phyloP scores from a whole-genome alignment of 768 basidiomycete genomes.

The Russula sp. region DNA sequence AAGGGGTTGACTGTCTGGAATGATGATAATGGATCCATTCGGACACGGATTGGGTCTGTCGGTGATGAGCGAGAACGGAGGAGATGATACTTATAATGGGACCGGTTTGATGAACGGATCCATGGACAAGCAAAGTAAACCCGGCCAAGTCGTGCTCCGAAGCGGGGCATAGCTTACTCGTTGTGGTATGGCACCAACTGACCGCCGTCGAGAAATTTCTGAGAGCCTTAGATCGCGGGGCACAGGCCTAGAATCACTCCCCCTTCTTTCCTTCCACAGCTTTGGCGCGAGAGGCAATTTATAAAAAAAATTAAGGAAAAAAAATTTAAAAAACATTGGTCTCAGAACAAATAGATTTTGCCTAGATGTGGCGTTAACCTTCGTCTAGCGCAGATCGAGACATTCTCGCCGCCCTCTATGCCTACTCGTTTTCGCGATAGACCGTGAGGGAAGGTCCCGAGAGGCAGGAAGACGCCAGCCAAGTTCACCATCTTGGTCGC shows the following conservation, averaged over 20 bases:
- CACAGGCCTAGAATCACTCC: background rate
- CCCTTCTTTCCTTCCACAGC: background rate
- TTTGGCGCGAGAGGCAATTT: constrained; percentile 13
- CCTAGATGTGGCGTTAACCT: constrained; percentile 19
- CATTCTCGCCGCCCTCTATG: background rate
- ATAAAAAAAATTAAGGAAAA: background rate
- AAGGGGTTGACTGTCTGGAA: constrained; percentile 14
- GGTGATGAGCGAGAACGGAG: constrained; percentile 7
- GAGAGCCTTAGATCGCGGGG: constrained; percentile 7
- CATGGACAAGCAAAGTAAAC: constrained; percentile 1
- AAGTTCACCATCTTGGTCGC: background rate
- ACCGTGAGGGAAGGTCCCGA: background rate
- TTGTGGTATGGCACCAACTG: constrained; percentile 11
- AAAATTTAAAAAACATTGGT: too few relatives aligned
- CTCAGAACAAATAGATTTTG: constrained; percentile 1
- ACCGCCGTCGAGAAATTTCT: constrained; percentile 16
- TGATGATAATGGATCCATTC: constrained; percentile 13
- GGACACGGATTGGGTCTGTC: background rate
- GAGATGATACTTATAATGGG: constrained; percentile 18
- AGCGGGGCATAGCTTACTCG: constrained; percentile 5
- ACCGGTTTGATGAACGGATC: constrained; percentile 16
- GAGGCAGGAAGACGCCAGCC: background rate
- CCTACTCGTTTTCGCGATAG: background rate
- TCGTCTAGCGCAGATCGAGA: constrained; percentile 10
- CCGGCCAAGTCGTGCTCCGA: constrained; percentile 2